Percentiles rank a stretch among this genome's conserved stretches.
Evolutionary conservation across 495 filamentous ascomycete species (phyloP).

Genomic region (Wilcoxina mikolae): DNA sequence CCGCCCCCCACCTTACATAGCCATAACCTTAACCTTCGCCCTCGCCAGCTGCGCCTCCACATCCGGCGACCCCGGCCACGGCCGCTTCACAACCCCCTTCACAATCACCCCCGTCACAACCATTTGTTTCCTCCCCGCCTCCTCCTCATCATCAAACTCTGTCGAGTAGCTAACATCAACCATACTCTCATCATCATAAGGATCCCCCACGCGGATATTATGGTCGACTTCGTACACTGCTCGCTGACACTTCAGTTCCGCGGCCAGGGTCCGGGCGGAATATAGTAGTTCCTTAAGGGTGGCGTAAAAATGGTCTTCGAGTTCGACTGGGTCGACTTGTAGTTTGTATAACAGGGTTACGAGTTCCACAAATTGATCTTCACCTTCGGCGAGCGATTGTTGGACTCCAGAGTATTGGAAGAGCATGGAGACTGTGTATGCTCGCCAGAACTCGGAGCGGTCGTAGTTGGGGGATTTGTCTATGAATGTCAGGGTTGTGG

Average conservation of each 20-base stretch:
- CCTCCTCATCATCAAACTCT: no score
- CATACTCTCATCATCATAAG: neutral
- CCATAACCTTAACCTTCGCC: neutral
- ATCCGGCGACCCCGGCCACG: neutral
- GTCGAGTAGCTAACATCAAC: neutral
- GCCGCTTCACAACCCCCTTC: neutral
- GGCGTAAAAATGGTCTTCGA: neutral
- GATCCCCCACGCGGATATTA: neutral
- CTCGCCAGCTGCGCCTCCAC: neutral
- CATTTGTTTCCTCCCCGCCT: neutral
- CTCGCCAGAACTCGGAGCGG: neutral
- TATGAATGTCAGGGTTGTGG: neutral
- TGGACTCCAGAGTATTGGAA: neutral
- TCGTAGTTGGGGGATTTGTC: neutral
- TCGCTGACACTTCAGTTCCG: neutral
- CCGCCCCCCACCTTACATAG: no score
- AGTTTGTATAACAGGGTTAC: no score
- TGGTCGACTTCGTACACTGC: neutral
- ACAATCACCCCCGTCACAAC: neutral
- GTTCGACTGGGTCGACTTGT: neutral
- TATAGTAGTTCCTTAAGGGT: neutral
- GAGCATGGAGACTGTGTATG: neutral
- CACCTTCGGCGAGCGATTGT: neutral
- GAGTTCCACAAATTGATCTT: no score
- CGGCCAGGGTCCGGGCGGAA: neutral